Percentiles rank a stretch among this genome's conserved stretches.
Conservation (phyloP, 2,329 filamentous ascomycete species). For the Botrytis galanthina region DNA sequence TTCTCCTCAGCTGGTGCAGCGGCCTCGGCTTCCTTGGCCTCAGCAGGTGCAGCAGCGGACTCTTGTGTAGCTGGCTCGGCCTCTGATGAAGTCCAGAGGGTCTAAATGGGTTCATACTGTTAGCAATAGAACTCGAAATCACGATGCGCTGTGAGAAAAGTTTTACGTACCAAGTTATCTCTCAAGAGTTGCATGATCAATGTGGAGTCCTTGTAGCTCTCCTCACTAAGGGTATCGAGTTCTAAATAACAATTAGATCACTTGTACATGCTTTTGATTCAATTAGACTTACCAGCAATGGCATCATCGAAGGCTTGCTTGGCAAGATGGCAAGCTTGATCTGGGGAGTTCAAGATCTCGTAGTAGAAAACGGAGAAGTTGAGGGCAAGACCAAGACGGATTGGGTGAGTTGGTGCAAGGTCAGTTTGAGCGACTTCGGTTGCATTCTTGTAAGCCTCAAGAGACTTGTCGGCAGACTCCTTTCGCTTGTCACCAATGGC, state of each 20-base stretch:
- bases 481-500: constrained; percentile 93
- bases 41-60: constrained; percentile 53
- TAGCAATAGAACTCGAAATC: neutral
- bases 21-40: constrained; percentile 51
- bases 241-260: constrained; percentile 43
- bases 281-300: constrained; percentile 66
- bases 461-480: constrained; percentile 87
- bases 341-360: constrained; percentile 97
- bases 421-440: constrained; percentile 98
- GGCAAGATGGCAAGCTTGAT: constrained; percentile 95
- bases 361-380: constrained; percentile 99
- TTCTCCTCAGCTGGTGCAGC: constrained; percentile 45
- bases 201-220: constrained; percentile 98
- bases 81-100: constrained; percentile 99
- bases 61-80: constrained; percentile 72
- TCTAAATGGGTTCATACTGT: constrained; percentile 52
- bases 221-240: constrained; percentile 95
- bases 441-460: constrained; percentile 98
- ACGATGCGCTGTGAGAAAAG: neutral
- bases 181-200: constrained; percentile 99
- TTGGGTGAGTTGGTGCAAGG: constrained; percentile 94
- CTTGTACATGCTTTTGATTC: neutral
- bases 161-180: constrained; percentile 68
- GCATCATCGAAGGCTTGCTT: constrained; percentile 99
- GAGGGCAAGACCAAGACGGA: constrained; percentile 92